These are phyloP conservation scores for Coemansia sp. DNA, from an alignment of 192 early-diverging fungal species.

Conservation along the genomic window DNA sequence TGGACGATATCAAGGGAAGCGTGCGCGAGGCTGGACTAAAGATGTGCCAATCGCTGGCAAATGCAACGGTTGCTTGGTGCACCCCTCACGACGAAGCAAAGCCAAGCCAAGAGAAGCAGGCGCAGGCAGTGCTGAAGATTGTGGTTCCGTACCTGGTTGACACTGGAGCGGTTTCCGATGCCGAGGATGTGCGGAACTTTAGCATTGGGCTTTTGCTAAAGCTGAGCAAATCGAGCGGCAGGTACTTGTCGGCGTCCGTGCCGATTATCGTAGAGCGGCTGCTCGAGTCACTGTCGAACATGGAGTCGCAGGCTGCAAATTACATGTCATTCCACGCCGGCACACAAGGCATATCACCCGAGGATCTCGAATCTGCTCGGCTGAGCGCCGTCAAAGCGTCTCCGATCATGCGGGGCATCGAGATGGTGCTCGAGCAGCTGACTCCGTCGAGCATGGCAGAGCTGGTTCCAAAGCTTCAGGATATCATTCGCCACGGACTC, in stretches of 20 bases:
- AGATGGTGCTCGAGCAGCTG: constrained; percentile 73
- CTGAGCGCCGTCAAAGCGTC: constrained; percentile 80
- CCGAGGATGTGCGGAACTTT: constrained; percentile 86
- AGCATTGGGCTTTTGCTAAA: constrained; percentile 77
- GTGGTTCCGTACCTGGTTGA: constrained; percentile 85
- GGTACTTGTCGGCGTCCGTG: constrained; percentile 71
- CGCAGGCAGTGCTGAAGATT: constrained; percentile 72
- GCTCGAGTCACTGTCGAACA: constrained; percentile 77
- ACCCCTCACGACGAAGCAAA: constrained; percentile 52
- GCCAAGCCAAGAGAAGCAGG: constrained; percentile 49
- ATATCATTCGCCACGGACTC: constrained; percentile 76
- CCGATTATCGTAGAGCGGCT: constrained; percentile 71
- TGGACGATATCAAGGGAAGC: constrained; percentile 95
- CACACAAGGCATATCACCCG: constrained; percentile 79
- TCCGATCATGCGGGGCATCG: constrained; percentile 94
- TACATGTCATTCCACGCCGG: constrained; percentile 91
- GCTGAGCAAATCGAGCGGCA: constrained; percentile 75
- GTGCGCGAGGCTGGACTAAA: constrained; percentile 80
- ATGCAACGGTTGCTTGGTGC: constrained; percentile 81
- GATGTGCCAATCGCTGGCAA: constrained; percentile 75
- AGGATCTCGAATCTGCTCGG: constrained; percentile 80
- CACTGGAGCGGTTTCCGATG: constrained; percentile 72
- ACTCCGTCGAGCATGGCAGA: constrained; percentile 65
- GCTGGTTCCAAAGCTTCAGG: constrained; percentile 67
- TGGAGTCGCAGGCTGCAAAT: constrained; percentile 71